These are phyloP conservation scores for Teratosphaeriaceae sp. DNA, from an alignment of 2,329 filamentous ascomycete species.

Conservation along the genomic window DNA sequence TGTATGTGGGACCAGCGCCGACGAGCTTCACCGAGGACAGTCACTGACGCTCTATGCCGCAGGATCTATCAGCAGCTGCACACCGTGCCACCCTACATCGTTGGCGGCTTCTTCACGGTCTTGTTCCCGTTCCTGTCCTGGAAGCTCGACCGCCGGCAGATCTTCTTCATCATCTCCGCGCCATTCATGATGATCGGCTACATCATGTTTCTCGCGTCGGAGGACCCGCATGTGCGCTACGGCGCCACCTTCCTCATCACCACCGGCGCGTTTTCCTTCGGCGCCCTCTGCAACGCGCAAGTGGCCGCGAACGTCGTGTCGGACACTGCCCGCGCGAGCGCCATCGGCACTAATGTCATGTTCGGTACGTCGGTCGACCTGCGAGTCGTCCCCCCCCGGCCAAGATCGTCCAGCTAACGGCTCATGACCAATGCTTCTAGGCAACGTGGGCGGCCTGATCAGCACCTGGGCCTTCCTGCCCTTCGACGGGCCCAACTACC, in stretches of 20 bases:
- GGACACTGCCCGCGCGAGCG: constrained; percentile 61
- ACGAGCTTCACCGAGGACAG: too few species aligned
- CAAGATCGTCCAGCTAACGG: too few species aligned
- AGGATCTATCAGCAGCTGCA: constrained; percentile 60
- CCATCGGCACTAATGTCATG: constrained; percentile 64
- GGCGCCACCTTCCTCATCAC: constrained; percentile 65
- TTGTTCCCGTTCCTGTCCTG: constrained; percentile 56
- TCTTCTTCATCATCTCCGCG: constrained; percentile 54
- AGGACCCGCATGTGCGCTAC: constrained; percentile 51
- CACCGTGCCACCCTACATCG: constrained; percentile 64
- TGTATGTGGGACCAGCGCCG: too few species aligned
- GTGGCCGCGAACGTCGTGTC: constrained; percentile 64
- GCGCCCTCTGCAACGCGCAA: constrained; percentile 60
- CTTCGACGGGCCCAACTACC: constrained; percentile 58
- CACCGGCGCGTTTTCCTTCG: constrained; percentile 56
- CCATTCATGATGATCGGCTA: constrained; percentile 64
- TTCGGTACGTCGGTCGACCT: too few species aligned
- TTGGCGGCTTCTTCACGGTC: constrained; percentile 61
- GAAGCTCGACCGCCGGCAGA: constrained; percentile 52
- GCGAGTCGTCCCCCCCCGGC: too few species aligned
- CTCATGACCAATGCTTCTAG: too few species aligned
- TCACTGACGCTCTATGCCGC: too few species aligned
- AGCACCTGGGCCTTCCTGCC: constrained; percentile 38
- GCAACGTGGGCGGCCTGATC: constrained; percentile 56
- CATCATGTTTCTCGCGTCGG: constrained; percentile 60